Percentiles rank a stretch among this genome's conserved stretches.
Conservation (phyloP, 257 asterid species). For the Solanum arcanum region DNA sequence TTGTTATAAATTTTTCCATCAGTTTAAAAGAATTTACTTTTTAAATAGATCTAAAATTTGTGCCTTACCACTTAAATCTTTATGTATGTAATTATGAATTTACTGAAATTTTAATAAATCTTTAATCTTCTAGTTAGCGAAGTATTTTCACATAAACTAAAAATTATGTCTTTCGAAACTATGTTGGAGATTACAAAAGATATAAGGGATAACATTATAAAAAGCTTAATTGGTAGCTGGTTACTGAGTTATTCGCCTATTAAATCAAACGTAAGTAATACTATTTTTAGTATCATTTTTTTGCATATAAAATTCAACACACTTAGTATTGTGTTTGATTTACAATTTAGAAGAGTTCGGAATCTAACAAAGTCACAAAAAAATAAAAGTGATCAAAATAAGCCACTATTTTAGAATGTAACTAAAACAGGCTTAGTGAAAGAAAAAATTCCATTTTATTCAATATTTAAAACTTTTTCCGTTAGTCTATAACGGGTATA, state of each 20-base stretch:
- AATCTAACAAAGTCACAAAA: too few relatives aligned
- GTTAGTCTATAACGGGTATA: too few relatives aligned
- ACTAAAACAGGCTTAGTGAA: too few relatives aligned
- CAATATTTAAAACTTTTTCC: too few relatives aligned
- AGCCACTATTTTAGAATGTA: too few relatives aligned
- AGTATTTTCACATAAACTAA: not conserved
- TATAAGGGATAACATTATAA: not conserved
- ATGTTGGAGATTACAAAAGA: not conserved
- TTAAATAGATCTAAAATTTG: not conserved
- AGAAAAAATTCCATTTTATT: fast-evolving
- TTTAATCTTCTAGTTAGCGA: not conserved
- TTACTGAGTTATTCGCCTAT: not conserved
- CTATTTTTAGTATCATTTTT: not conserved
- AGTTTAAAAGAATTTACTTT: not conserved
- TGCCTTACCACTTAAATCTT: not conserved
- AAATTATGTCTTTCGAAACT: not conserved
- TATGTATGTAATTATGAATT: not conserved
- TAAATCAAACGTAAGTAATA: not conserved
- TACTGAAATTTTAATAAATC: not conserved
- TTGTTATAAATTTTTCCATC: not conserved
- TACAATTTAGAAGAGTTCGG: not conserved
- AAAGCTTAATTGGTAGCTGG: not conserved
- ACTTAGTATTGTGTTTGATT: not conserved
- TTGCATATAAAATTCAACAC: not conserved
- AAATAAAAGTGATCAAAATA: too few relatives aligned